Evolutionary conservation across 805 yeast species (phyloP).

Genomic region (Saturnispora quitensis): DNA sequence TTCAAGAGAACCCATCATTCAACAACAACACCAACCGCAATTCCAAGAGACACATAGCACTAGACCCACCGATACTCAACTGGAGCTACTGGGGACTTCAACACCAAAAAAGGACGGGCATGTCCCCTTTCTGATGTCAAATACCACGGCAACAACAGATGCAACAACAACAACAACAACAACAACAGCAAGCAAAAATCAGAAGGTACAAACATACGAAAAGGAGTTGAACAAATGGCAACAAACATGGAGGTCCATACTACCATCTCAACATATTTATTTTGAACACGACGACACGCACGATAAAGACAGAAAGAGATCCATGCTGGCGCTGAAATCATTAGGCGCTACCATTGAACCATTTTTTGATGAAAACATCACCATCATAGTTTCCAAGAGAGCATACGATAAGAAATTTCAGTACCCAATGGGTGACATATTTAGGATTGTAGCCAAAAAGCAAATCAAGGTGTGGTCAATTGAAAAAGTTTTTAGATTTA

Average conservation of each 20-base stretch:
- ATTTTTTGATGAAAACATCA: slow-evolving; percentile 53
- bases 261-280: slow-evolving; percentile 47
- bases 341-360: slow-evolving; percentile 50
- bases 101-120: slow-evolving; percentile 15
- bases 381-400: slow-evolving; percentile 73
- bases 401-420: slow-evolving; percentile 31
- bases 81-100: slow-evolving; percentile 10
- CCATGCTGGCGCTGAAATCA: slow-evolving; percentile 28
- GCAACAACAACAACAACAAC: not conserved
- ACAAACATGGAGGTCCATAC: slow-evolving; percentile 47
- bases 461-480: slow-evolving; percentile 80
- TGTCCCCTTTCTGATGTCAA: slow-evolving; percentile 7
- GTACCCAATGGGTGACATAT: slow-evolving; percentile 51
- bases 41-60: not conserved
- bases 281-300: slow-evolving; percentile 39
- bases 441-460: slow-evolving; percentile 49
- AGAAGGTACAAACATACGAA: slow-evolving; percentile 12
- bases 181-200: slow-evolving; percentile 4
- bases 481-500: slow-evolving; percentile 75
- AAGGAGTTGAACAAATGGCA: slow-evolving; percentile 48
- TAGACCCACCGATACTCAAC: slow-evolving; percentile 7
- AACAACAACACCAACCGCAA: not conserved
- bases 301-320: slow-evolving; percentile 29
- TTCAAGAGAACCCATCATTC: not conserved
- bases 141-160: slow-evolving; percentile 2